These are phyloP conservation scores for Cicer arietinum DNA, from an alignment of 306 rosid species.

Conservation along the genomic window DNA sequence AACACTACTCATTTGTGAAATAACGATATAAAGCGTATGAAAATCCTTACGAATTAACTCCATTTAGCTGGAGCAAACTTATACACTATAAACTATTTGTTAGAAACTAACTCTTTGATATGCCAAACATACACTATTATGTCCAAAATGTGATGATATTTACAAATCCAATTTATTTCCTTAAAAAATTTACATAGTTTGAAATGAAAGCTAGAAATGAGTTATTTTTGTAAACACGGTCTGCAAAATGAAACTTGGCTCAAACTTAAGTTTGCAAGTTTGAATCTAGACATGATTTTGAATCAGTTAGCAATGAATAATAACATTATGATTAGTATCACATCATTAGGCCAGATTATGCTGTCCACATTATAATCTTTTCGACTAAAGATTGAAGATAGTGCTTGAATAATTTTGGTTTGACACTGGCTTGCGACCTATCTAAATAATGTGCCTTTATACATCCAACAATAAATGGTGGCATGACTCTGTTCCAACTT, in stretches of 20 bases:
- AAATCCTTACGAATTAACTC: no score
- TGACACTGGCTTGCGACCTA: background rate
- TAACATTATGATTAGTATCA: background rate
- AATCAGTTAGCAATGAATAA: background rate
- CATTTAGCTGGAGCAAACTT: no score
- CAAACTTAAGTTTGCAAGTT: background rate
- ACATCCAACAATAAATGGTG: constrained; percentile 47
- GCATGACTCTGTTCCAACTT: constrained; percentile 28
- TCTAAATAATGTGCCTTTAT: constrained; percentile 25
- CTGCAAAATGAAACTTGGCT: background rate
- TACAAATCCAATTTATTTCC: background rate
- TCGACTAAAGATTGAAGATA: constrained; percentile 7
- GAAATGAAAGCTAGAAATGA: background rate
- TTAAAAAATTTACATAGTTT: background rate
- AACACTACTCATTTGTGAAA: no score
- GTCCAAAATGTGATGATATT: background rate
- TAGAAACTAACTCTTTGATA: no score
- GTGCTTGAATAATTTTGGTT: constrained; percentile 18
- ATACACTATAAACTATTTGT: no score
- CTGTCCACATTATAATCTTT: constrained; percentile 21
- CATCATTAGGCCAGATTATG: background rate
- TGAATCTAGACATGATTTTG: constrained; percentile 14
- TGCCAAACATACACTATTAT: background rate
- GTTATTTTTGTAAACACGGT: background rate
- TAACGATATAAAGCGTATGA: no score